A percentile compares a stretch with the other conserved stretches of the same genome.
These are phyloP conservation scores for Gossypium schwendimanii DNA, from an alignment of 441 rosid genomes.

Conservation along the genomic window DNA sequence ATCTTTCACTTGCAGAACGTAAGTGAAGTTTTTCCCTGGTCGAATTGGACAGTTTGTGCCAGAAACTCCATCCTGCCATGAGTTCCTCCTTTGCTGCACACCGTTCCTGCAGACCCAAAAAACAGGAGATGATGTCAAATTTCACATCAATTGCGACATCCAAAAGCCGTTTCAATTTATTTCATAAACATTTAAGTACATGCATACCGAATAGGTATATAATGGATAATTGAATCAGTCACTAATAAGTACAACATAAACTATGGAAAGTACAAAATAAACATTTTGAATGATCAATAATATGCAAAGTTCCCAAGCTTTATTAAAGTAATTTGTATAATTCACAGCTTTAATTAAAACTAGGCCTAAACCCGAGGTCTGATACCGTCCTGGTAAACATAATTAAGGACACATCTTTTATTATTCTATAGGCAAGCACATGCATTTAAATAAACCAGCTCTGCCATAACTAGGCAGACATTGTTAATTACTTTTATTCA, in stretches of 20 bases:
- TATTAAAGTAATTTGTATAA: background rate
- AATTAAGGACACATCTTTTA: background rate
- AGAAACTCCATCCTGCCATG: conserved; percentile 57
- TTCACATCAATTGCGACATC: background rate
- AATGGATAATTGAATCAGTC: background rate
- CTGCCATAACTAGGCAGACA: background rate
- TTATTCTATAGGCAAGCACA: background rate
- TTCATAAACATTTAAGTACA: background rate
- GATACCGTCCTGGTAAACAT: background rate
- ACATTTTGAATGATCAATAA: background rate
- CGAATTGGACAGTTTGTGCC: conserved; percentile 63
- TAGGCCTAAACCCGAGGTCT: background rate
- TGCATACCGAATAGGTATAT: background rate
- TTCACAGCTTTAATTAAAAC: background rate
- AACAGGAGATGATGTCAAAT: background rate
- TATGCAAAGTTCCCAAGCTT: background rate
- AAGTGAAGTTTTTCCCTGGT: conserved; percentile 54
- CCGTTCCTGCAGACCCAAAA: conserved; percentile 40
- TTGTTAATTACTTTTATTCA: background rate
- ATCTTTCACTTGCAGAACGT: conserved; percentile 50
- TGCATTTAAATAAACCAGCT: background rate
- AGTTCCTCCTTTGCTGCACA: conserved; percentile 53
- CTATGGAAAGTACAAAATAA: background rate
- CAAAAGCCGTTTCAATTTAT: background rate
- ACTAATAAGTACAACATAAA: background rate